Conservation (phyloP, 495 filamentous ascomycete species). For the Xylaria flabelliformis region DNA sequence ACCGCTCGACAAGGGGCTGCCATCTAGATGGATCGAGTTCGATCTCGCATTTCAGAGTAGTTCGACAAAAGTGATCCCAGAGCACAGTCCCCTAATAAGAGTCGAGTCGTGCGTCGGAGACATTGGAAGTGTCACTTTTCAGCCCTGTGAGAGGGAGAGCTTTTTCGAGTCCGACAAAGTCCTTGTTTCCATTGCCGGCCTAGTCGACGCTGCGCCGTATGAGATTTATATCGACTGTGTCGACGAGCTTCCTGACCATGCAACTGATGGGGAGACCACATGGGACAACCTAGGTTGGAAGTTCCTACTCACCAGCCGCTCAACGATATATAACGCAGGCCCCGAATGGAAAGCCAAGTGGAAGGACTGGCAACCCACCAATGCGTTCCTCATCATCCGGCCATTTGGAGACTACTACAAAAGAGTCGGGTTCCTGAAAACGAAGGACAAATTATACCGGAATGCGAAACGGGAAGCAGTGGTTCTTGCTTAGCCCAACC, state of each 20-base stretch:
- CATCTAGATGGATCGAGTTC: neutral
- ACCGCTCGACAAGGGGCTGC: neutral
- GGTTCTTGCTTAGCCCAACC: neutral
- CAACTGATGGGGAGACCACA: neutral
- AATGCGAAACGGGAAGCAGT: neutral
- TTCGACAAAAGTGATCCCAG: neutral
- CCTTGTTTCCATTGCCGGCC: neutral
- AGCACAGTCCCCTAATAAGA: neutral
- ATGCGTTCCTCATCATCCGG: neutral
- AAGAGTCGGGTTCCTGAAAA: constrained; percentile 14
- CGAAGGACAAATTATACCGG: constrained; percentile 7
- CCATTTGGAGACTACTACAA: neutral
- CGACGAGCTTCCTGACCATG: neutral
- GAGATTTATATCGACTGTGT: neutral
- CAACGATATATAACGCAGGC: constrained; percentile 6
- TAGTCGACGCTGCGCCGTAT: neutral
- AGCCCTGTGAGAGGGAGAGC: neutral
- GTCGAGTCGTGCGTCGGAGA: constrained; percentile 5
- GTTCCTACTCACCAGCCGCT: neutral
- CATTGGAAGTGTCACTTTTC: neutral
- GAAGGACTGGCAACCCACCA: constrained; percentile 4
- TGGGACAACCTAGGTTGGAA: neutral
- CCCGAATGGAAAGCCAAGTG: neutral
- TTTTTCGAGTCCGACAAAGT: neutral
- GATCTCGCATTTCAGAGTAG: neutral